Evolutionary conservation across 1,284 basidiomycete species (phyloP).

Genomic region (Erythrobasidium hasegawianum): DNA sequence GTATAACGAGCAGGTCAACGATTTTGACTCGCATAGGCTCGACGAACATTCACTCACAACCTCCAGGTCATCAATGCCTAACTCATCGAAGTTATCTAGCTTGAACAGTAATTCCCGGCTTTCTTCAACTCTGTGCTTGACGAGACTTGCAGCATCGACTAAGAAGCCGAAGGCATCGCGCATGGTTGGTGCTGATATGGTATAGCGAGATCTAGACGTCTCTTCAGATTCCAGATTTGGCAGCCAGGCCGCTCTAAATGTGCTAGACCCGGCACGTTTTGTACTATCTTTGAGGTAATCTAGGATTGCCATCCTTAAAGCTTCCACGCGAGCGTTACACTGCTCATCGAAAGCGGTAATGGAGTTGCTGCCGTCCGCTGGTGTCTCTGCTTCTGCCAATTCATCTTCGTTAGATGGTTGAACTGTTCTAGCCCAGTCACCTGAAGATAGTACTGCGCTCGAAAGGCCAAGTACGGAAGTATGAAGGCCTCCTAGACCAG

Average conservation of each 20-base stretch:
- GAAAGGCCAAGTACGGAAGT: slow-evolving; percentile 71
- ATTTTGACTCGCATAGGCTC: too few relatives aligned
- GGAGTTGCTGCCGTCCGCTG: slow-evolving; percentile 55
- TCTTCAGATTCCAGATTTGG: slow-evolving; percentile 35
- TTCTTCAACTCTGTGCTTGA: slow-evolving; percentile 62
- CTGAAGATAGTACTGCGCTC: slow-evolving; percentile 65
- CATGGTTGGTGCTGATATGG: slow-evolving; percentile 69
- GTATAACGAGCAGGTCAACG: too few relatives aligned
- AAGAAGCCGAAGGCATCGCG: slow-evolving; percentile 70
- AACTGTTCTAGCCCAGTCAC: slow-evolving; percentile 60
- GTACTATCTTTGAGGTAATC: slow-evolving; percentile 41
- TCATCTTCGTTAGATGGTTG: slow-evolving; percentile 69
- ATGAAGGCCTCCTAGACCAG: slow-evolving; percentile 79
- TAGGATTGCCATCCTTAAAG: slow-evolving; percentile 39
- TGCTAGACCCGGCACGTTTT: slow-evolving; percentile 37
- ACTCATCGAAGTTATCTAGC: slow-evolving; percentile 64
- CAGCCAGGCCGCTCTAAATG: slow-evolving; percentile 42
- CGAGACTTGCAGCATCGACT: slow-evolving; percentile 59
- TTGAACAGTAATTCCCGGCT: slow-evolving; percentile 66
- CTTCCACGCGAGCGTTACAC: slow-evolving; percentile 37
- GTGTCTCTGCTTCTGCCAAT: slow-evolving; percentile 56
- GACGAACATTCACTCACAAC: slow-evolving; percentile 60
- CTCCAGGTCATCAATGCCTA: slow-evolving; percentile 66
- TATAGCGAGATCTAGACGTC: not conserved
- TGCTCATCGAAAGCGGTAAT: slow-evolving; percentile 39